Base-by-base conservation (phyloP, 2,329 filamentous ascomycete species). In the Eutypa lata region DNA sequence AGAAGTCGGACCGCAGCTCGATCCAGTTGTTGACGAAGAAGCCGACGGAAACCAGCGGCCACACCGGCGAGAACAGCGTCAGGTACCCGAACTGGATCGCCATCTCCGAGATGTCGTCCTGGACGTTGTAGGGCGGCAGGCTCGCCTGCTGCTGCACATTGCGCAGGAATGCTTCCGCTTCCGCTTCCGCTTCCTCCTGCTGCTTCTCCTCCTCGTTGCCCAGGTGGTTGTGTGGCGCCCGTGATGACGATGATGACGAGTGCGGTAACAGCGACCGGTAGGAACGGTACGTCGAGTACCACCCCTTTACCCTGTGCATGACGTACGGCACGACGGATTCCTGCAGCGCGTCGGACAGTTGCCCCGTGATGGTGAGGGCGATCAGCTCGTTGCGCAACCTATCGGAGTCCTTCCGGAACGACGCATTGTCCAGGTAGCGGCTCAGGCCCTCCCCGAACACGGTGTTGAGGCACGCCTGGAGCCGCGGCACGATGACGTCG, bases 1-100 rank as follows among this genome's bases (percentile, higher is more conserved):
- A 81, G 45, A 89, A 88, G 62, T 91, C 88, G 2, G 87, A 86
- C 10, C 88, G 86, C 10, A 91, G 76, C 68, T 91, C 88, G 52
- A 91, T 73, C 86, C 87, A 89, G 71, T 91, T 87, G 69, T 91
- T 91, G 65, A 89, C 70, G 14, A 91, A 73, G 67, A 91, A 91
- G 0, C 86, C 87, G 21, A 90, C 74, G 0, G 85, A 82, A 0
- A 89, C 88, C 1, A 91, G 73, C 0, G 89, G 88, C 88, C 88
- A 91, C 28, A 90, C 84, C 0, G 88, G 84, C 1, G 84, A 87
- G 68, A 91, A 91, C 4, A 91, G 73, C 0, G 84, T 81, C 0
- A 91, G 76, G 64, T 91, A 90, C 5, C 88, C 88, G 59, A 90
- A 91, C 63, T 87, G 84, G 2, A 89, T 77, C 28, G 86, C 83